A percentile compares a stretch with the other conserved stretches of the same genome.
These are phyloP conservation scores for Jackrogersella multiformis DNA, from an alignment of 495 filamentous ascomycete species.

Conservation along the genomic window DNA sequence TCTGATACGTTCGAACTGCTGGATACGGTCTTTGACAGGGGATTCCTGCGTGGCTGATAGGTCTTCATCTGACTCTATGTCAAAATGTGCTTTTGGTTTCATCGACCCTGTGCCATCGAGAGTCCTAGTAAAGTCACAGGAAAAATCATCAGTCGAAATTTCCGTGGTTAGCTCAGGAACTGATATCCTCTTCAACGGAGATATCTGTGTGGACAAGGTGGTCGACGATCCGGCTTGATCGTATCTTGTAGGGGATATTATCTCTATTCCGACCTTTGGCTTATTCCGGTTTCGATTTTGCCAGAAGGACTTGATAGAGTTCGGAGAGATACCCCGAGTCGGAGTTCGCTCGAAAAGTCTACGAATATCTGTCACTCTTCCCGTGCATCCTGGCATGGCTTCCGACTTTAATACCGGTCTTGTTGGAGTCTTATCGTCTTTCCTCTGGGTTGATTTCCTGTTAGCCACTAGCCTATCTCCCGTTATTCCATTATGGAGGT, in stretches of 20 bases:
- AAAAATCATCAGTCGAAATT: constrained; percentile 43
- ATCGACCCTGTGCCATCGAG: constrained; percentile 15
- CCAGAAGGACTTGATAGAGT: constrained; percentile 29
- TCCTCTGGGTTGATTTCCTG: neutral
- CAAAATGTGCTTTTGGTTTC: constrained; percentile 15
- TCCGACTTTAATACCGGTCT: neutral
- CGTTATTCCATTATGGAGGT: neutral
- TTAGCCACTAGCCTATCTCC: neutral
- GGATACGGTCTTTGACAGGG: constrained; percentile 49
- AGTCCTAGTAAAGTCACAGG: constrained; percentile 35
- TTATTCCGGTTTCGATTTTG: constrained; percentile 19
- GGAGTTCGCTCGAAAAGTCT: constrained; percentile 44
- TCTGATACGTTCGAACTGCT: constrained; percentile 47
- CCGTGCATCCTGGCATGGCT: constrained; percentile 1
- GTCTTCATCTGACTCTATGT: constrained; percentile 5
- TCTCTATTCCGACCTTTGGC: constrained; percentile 21
- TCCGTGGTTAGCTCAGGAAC: constrained; percentile 41
- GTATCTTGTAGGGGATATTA: constrained; percentile 14
- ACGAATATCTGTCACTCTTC: constrained; percentile 44
- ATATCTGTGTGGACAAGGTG: constrained; percentile 31
- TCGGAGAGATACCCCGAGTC: constrained; percentile 18
- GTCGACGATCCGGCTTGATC: constrained; percentile 31
- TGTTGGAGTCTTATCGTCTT: neutral
- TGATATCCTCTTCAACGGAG: constrained; percentile 11
- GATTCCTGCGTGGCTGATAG: constrained; percentile 36